phyloP scores from a whole-genome alignment of 768 basidiomycete genomes.

The Tylopilus balloui region DNA sequence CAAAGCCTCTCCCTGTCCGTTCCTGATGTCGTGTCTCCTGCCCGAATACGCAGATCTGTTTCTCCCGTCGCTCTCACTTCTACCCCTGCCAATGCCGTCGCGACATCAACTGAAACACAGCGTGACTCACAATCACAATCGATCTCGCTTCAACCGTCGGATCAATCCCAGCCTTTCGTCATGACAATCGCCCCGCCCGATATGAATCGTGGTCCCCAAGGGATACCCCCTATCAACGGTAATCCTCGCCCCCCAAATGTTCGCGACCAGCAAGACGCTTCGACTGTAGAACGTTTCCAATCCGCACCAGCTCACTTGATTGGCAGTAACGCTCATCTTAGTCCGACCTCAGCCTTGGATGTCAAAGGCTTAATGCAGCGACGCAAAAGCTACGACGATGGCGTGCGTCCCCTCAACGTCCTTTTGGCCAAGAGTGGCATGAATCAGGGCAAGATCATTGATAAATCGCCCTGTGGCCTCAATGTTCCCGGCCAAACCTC shows the following conservation, averaged over 20 bases:
- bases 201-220: neutral
- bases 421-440: slow-evolving; percentile 23
- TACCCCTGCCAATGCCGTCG: neutral
- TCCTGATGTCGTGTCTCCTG: slow-evolving; percentile 3
- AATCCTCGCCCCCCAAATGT: neutral
- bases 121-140: slow-evolving; percentile 11
- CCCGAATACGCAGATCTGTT: slow-evolving; percentile 9
- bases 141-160: slow-evolving; percentile 16
- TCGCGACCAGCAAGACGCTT: neutral
- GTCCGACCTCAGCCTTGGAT: slow-evolving; percentile 19
- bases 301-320: slow-evolving; percentile 16
- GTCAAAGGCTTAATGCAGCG: slow-evolving; percentile 14
- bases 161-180: slow-evolving; percentile 36
- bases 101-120: slow-evolving; percentile 19
- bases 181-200: slow-evolving; percentile 44
- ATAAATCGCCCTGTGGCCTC: slow-evolving; percentile 16
- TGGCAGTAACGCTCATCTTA: slow-evolving; percentile 15
- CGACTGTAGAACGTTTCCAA: slow-evolving; percentile 9
- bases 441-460: slow-evolving; percentile 9
- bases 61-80: slow-evolving; percentile 12
- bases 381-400: slow-evolving; percentile 44
- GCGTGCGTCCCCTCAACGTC: slow-evolving; percentile 37
- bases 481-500: slow-evolving; percentile 29
- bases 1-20: slow-evolving; percentile 16
- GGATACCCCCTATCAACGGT: slow-evolving; percentile 6